Evolutionary conservation across 139 green algal genomes (phyloP), one percentile per base, ranked within the genome.

Genomic region (Nannochloris sp.): DNA sequence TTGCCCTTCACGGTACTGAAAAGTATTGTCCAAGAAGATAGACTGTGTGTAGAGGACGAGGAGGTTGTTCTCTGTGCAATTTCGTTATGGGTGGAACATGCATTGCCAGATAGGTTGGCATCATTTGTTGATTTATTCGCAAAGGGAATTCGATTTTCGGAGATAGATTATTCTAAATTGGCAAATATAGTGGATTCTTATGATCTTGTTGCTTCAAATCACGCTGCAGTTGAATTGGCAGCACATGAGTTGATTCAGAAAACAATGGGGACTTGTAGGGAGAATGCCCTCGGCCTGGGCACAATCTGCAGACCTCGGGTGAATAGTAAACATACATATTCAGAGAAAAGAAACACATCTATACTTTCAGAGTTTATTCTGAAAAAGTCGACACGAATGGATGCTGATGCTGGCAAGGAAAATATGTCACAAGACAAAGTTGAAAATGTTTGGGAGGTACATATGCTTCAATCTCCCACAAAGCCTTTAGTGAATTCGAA

Each of bases 51-150:
- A 31, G 48, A 18, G 19, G 57, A 37, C 24, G 71, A 78, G 60
- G 15, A 66, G 23, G 58, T 70, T 19, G 65, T 61, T 19, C 68
- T 78, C n/a, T 37, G 6, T 8, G 71, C 64, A 15, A 54, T 78
- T 46, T 44, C 46, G 1, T 53, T 50, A 15, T 78, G 71, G 71
- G 62, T 71, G 1, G 60, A 73, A 57, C 19, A 19, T 12, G 59
- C 51, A 12, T n/a, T 24, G 2, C 40, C 11, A 2, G 27, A 44
- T 18, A 48, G 70, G 14, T 23, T 48, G 48, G 36, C 31, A 24
- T 19, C 25, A 16, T 62, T 76, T 61, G 63, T 46, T 4, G 25
- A 48, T 15, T 48, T 56, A 27, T 27, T 78, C 1, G 48, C 49
- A 14, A 18, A 34, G 27, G 61, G 48, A 19, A 46, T 78, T 37